Evolutionary conservation across 2,329 filamentous ascomycete species (phyloP), one percentile per base, ranked within the genome.

Genomic region (Rhexocercosporidium sp.): DNA sequence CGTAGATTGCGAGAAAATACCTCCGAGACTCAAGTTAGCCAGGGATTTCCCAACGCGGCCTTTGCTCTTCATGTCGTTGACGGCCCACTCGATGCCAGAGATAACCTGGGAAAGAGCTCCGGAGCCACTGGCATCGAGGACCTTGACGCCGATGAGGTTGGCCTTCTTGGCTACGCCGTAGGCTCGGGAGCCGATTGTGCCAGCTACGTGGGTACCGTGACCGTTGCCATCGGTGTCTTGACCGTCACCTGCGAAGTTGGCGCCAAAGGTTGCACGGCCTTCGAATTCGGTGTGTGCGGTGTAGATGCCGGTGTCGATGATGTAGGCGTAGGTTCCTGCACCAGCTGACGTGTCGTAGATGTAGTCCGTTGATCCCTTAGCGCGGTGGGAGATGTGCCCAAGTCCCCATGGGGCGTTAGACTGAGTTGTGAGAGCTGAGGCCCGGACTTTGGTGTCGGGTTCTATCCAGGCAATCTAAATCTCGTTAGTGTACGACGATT

Each of bases 151-250:
- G 29, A 61, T 51, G 29, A 61, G 41, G 11, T 31, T 31, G n/a
- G 59, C 16, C 27, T 61, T 61, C 56, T 61, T 61, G 0, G 59
- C 59, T 1, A 61, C 59, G 12, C 59, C 44, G 59, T 61, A 61
- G 8, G 41, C 41, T 2, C 59, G 59, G 5, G 59, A 61, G 9
- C 59, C 41, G 20, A 61, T 51, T 2, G 41, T 61, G 18, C 59
- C 59, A 2, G 59, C 41, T n/a, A 46, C 44, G 31, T 61, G 59
- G 3, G 44, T 61, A 8, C 59, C 59, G 59, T 61, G 59, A 11
- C 59, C 59, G 44, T 61, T 49, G 44, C 59, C 41, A 16, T 61
- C 59, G 22, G 25, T 51, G 41, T 61, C 37, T 12, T 34, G 41
- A 41, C 59, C 59, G 16, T 61, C 59, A 2, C 44, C 59, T 11